Conservation (phyloP, 2,329 filamentous ascomycete genomes). For the Albophoma yamanashiensis region DNA sequence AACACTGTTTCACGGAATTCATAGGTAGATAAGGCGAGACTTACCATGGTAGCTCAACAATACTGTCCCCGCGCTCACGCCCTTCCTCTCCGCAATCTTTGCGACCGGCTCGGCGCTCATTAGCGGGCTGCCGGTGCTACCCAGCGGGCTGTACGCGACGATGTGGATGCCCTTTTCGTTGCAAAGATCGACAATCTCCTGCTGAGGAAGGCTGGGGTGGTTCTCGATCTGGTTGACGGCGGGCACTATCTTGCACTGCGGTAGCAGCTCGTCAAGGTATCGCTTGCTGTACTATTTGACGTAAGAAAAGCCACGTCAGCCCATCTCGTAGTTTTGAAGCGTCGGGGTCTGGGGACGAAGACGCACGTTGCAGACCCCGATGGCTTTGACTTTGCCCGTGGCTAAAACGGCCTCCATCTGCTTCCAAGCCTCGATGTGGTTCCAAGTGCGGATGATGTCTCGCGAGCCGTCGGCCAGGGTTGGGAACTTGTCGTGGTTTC, state of each 20-base stretch:
- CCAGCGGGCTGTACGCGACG: constrained; percentile 61
- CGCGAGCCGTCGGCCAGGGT: constrained; percentile 62
- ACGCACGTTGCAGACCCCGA: constrained; percentile 46
- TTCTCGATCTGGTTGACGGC: constrained; percentile 67
- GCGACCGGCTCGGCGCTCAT: constrained; percentile 52
- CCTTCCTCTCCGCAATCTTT: constrained; percentile 53
- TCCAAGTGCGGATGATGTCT: constrained; percentile 59
- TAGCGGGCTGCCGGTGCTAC: constrained; percentile 53
- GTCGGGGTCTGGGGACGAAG: too few species aligned
- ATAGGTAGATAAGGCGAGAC: constrained; percentile 12
- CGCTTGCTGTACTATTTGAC: constrained; percentile 37
- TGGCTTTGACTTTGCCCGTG: constrained; percentile 43
- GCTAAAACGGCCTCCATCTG: constrained; percentile 57
- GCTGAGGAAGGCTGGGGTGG: constrained; percentile 60
- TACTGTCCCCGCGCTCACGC: constrained; percentile 49
- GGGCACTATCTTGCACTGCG: constrained; percentile 41
- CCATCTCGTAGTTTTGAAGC: neutral
- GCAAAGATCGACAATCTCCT: constrained; percentile 61
- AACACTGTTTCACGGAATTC: neutral
- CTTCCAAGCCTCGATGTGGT: constrained; percentile 69
- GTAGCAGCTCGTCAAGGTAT: constrained; percentile 45
- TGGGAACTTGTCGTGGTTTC: constrained; percentile 65
- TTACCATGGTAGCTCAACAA: constrained; percentile 63
- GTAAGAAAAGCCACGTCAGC: neutral
- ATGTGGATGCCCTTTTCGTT: constrained; percentile 57